A percentile compares a stretch with the other conserved stretches of the same genome.
These are phyloP conservation scores for Talaromyces nanjingensis DNA, from an alignment of 495 filamentous ascomycete species.

Conservation along the genomic window DNA sequence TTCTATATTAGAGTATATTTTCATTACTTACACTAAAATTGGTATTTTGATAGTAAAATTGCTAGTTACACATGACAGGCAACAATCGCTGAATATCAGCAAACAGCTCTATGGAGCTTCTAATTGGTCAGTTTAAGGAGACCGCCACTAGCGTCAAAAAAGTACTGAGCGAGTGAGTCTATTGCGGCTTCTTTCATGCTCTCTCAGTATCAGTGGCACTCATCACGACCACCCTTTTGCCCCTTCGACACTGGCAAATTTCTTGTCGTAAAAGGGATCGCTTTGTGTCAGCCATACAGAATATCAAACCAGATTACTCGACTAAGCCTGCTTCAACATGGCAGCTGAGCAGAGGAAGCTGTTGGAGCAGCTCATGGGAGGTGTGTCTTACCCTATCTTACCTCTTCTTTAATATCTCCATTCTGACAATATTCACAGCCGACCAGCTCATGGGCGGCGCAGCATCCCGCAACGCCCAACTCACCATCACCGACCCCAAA, in stretches of 20 bases:
- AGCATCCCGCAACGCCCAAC: conserved; percentile 63
- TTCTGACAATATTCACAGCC: conserved; percentile 24
- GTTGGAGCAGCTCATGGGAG: conserved; percentile 75
- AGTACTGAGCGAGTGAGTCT: not conserved
- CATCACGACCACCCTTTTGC: not conserved
- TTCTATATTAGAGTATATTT: not conserved
- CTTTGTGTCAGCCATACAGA: not conserved
- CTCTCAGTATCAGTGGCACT: not conserved
- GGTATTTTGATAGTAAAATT: not conserved
- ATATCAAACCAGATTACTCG: not conserved
- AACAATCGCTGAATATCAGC: not conserved
- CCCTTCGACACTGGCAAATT: too few relatives aligned
- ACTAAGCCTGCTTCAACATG: conserved; percentile 42
- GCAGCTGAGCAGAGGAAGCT: conserved; percentile 93
- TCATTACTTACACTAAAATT: not conserved
- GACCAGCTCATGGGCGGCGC: conserved; percentile 81
- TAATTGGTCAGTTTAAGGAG: conserved; percentile 12
- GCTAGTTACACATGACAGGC: not conserved
- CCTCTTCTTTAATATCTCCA: not conserved
- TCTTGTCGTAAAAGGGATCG: not conserved
- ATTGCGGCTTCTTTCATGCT: too few relatives aligned
- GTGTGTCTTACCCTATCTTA: too few relatives aligned
- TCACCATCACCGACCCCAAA: conserved; percentile 86
- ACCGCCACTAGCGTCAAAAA: conserved; percentile 22
- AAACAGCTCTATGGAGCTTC: not conserved